Evolutionary conservation across 257 asterid species (phyloP), one percentile per base, ranked within the genome.

Genomic region (Nicotiana knightiana): DNA sequence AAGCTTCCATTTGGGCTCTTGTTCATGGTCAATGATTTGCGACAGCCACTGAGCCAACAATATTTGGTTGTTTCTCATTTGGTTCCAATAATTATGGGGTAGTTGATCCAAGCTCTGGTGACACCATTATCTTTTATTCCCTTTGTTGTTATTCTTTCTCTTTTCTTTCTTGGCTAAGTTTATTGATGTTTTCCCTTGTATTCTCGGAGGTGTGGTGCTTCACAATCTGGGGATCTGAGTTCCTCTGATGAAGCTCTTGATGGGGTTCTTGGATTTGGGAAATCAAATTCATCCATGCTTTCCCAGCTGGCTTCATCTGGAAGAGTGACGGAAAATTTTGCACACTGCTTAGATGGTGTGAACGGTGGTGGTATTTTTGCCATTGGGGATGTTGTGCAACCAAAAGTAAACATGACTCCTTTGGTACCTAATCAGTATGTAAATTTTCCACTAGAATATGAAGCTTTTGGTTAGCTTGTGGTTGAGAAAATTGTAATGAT

Each of bases 311-410:
- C 97, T 84, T 90, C 94, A 76, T 85, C 99, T 65, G 97, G 97
- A 79, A 93, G 92, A 87, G 95, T 96, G 65, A 96, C 87, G 86
- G 92, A 90, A 83, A 93, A 92, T 97, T 96, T 96, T 89, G 99
- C 99, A 32, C 99, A 94, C 89, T 96, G 99, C 86, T 87, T 96
- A 82, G 99, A 94, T 86, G 97, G 98, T 6, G 97, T 89, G 75
- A 94, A 93, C 84, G 99, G 98, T 88, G 99, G 99, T 79, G 99
- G 99, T 83, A 96, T 96, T 83, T 96, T 96, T 90, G 99, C 99
- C 82, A 92, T 96, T 79, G 99, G 99, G 81, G 91, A 94, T 86
- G 99, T 96, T 85, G 98, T 96, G 88, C 97, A 94, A 84, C 99
- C 99, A 84, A 90, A 88, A 93, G 99, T 96, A 64, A 96, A 92